These are phyloP conservation scores for Pseudotulostoma volvatum DNA, from an alignment of 495 filamentous ascomycete species.

Conservation along the genomic window DNA sequence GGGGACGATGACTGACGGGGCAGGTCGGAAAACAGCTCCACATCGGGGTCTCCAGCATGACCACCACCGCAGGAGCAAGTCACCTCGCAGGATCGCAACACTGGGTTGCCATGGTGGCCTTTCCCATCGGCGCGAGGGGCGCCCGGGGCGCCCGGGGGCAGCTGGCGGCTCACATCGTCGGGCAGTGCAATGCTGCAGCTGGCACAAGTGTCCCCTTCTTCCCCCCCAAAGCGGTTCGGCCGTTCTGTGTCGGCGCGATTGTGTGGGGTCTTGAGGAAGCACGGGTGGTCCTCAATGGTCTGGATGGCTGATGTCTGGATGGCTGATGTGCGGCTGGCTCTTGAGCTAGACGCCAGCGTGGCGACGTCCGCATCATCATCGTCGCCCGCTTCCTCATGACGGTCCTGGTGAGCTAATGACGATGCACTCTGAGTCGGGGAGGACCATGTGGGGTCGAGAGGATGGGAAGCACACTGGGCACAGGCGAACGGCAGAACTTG, in stretches of 20 bases:
- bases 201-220: slow-evolving; percentile 36
- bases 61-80: slow-evolving; percentile 29
- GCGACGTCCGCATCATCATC: background rate
- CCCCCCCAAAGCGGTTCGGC: slow-evolving; percentile 16
- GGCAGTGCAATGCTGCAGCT: slow-evolving; percentile 43
- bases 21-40: slow-evolving; percentile 21
- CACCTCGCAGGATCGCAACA: slow-evolving; percentile 37
- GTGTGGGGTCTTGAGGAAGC: slow-evolving; percentile 20
- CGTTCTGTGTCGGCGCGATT: slow-evolving; percentile 20
- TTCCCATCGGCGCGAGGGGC: slow-evolving; percentile 32
- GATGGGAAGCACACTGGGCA: slow-evolving; percentile 43
- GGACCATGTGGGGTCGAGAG: slow-evolving; percentile 12
- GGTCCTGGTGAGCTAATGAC: slow-evolving; percentile 16
- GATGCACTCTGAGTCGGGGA: slow-evolving; percentile 20
- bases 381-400: slow-evolving; percentile 4
- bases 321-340: slow-evolving; percentile 1
- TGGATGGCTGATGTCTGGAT: slow-evolving; percentile 9
- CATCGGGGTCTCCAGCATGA: slow-evolving; percentile 21
- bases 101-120: slow-evolving; percentile 36
- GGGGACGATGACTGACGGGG: slow-evolving; percentile 26
- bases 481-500: slow-evolving; percentile 72
- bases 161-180: slow-evolving; percentile 34
- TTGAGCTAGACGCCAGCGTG: slow-evolving; percentile 6
- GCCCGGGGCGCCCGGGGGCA: slow-evolving; percentile 36
- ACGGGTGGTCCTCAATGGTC: slow-evolving; percentile 30